Conservation (phyloP, 257 asterid species). For the Capsicum baccatum region DNA sequence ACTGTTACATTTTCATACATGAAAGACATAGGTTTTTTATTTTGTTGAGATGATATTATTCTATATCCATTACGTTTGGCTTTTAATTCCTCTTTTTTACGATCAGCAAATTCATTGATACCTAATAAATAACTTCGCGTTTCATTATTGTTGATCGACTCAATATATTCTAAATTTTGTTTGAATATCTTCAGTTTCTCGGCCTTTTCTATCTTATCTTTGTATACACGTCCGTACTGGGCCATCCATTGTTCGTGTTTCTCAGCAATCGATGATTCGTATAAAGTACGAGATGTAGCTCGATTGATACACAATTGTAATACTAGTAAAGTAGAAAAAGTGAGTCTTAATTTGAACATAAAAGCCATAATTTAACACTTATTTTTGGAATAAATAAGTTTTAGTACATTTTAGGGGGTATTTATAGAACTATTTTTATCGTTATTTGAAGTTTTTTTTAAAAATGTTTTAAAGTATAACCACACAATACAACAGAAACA, state of each 20-base stretch:
- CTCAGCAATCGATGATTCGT: slow-evolving; percentile 33
- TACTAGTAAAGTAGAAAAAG: slow-evolving; percentile 30
- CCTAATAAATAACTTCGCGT: slow-evolving; percentile 40
- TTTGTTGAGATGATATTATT: neutral
- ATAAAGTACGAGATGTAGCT: slow-evolving; percentile 26
- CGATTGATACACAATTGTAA: slow-evolving; percentile 30
- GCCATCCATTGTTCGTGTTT: slow-evolving; percentile 46
- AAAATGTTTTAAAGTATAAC: neutral
- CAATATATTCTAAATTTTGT: slow-evolving; percentile 44
- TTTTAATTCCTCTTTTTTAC: slow-evolving; percentile 38
- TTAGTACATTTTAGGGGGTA: neutral
- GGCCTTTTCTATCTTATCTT: slow-evolving; percentile 37
- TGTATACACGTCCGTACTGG: slow-evolving; percentile 39
- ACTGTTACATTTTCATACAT: slow-evolving; percentile 38
- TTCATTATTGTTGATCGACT: slow-evolving; percentile 32
- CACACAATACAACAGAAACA: slow-evolving; percentile 15
- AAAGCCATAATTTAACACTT: slow-evolving; percentile 4
- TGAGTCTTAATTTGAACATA: slow-evolving; percentile 12
- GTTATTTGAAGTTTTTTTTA: neutral
- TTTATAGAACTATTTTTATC: slow-evolving; percentile 20
- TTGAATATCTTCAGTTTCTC: slow-evolving; percentile 35
- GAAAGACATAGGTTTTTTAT: slow-evolving; percentile 26
- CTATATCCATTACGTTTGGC: slow-evolving; percentile 40
- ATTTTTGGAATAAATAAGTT: neutral
- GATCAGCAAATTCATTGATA: slow-evolving; percentile 46